These are phyloP conservation scores for Sindora glabra DNA, from an alignment of 306 rosid species.

Conservation along the genomic window DNA sequence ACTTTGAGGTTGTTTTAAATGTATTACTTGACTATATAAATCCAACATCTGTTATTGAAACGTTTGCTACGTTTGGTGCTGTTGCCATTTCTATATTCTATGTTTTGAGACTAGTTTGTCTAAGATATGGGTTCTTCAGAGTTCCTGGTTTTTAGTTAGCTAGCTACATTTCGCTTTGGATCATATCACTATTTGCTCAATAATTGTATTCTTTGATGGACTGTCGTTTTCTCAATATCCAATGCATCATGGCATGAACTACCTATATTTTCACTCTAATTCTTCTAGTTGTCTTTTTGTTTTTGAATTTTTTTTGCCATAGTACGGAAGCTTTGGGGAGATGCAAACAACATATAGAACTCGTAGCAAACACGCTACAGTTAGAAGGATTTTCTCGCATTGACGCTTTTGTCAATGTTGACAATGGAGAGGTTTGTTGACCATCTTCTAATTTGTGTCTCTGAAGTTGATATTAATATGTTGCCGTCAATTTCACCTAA, in stretches of 20 bases:
- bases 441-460: constrained; percentile 6
- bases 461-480: background rate
- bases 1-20: background rate
- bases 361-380: constrained; percentile 70
- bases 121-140: too few relatives aligned
- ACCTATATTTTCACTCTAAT: background rate
- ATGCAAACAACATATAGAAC: constrained; percentile 64
- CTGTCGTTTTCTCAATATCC: background rate
- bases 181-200: background rate
- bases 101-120: too few relatives aligned
- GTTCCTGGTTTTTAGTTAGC: background rate
- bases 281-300: background rate
- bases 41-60: background rate
- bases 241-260: background rate
- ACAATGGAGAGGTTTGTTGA: constrained; percentile 75
- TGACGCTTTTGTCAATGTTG: constrained; percentile 85
- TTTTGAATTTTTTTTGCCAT: constrained; percentile 12
- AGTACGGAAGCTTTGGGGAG: constrained; percentile 63
- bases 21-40: background rate
- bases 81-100: background rate
- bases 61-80: background rate
- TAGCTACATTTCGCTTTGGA: background rate
- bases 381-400: constrained; percentile 92
- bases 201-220: background rate
- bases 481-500: background rate